Conservation (phyloP, 2,329 filamentous ascomycete species). For the Acarospora socialis region DNA sequence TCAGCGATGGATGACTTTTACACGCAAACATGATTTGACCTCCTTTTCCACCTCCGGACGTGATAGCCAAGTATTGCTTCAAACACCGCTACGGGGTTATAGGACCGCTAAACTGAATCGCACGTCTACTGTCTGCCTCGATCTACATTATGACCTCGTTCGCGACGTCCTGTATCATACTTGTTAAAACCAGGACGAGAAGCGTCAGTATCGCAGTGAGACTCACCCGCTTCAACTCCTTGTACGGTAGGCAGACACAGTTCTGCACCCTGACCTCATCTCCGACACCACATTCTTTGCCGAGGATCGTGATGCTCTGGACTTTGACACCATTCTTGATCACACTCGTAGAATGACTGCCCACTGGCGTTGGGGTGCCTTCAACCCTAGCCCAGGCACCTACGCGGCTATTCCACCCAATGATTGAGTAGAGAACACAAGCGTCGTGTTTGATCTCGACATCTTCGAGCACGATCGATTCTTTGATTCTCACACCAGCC, state of each 20-base stretch:
- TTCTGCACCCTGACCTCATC: slow-evolving; percentile 96
- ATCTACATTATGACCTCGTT: slow-evolving; percentile 78
- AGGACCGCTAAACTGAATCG: too few relatives aligned
- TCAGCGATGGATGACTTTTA: neutral
- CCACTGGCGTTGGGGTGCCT: slow-evolving; percentile 75
- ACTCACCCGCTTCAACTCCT: slow-evolving; percentile 89
- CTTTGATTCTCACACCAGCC: slow-evolving; percentile 82
- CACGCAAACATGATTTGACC: neutral
- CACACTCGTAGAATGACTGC: slow-evolving; percentile 83
- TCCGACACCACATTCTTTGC: slow-evolving; percentile 86
- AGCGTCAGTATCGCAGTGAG: neutral
- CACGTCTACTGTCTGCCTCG: neutral
- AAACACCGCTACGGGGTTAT: too few relatives aligned
- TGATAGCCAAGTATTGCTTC: too few relatives aligned
- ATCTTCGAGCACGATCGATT: slow-evolving; percentile 90
- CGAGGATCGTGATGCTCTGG: slow-evolving; percentile 92
- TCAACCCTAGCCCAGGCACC: slow-evolving; percentile 98
- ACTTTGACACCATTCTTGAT: slow-evolving; percentile 98
- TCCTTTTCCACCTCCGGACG: too few relatives aligned
- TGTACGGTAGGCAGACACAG: slow-evolving; percentile 92
- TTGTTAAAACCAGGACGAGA: slow-evolving; percentile 17
- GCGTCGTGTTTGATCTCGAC: slow-evolving; percentile 93
- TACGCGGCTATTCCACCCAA: slow-evolving; percentile 90
- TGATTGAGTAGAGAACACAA: slow-evolving; percentile 87
- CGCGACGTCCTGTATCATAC: slow-evolving; percentile 50